Conservation (phyloP, 495 filamentous ascomycete genomes). For the Penicillium pancosmium region DNA sequence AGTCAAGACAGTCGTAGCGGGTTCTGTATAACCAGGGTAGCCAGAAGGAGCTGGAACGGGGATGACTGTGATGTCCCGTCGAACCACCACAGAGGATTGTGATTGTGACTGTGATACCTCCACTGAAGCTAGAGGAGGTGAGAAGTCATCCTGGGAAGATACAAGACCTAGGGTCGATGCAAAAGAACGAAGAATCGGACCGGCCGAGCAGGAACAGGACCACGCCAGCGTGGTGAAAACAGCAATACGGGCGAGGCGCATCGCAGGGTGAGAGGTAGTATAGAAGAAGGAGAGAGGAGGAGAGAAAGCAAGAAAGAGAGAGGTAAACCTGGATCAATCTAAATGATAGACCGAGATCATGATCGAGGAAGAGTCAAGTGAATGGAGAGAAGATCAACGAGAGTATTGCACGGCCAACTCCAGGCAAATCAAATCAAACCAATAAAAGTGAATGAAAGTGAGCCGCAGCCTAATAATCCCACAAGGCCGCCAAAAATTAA, state of each 20-base stretch:
- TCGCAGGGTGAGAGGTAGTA: slow-evolving; percentile 11
- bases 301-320: background rate
- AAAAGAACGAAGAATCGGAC: slow-evolving; percentile 37
- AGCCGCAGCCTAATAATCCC: slow-evolving; percentile 8
- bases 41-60: background rate
- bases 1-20: no score
- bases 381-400: slow-evolving; percentile 3
- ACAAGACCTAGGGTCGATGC: background rate
- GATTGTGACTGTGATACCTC: background rate
- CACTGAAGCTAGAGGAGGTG: no score
- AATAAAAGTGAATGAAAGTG: background rate
- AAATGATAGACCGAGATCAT: background rate
- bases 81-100: background rate
- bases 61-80: slow-evolving; percentile 1
- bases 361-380: background rate
- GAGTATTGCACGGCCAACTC: slow-evolving; percentile 8
- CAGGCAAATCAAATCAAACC: background rate
- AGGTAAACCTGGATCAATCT: background rate
- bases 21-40: no score
- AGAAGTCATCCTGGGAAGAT: background rate
- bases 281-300: background rate
- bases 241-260: slow-evolving; percentile 26
- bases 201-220: slow-evolving; percentile 39
- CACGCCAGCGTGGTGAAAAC: slow-evolving; percentile 23
- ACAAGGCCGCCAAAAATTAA: background rate